phyloP scores from a whole-genome alignment of 805 yeast genomes.

The Candida jianshihensis region DNA sequence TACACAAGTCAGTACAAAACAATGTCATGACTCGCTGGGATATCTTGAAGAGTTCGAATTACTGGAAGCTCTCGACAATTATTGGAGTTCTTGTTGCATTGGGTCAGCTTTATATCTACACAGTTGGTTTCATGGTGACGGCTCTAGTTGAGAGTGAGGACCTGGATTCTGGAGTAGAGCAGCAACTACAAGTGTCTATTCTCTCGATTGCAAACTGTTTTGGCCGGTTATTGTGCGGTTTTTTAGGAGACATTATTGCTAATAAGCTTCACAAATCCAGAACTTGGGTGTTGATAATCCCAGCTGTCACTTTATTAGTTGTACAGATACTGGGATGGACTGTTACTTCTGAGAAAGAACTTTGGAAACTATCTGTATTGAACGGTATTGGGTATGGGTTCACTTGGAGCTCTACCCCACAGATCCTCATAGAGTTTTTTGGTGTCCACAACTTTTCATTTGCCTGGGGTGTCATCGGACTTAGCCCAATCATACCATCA shows the following conservation, averaged over 20 bases:
- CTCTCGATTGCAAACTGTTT: slow-evolving; percentile 59
- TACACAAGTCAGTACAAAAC: slow-evolving; percentile 2
- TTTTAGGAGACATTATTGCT: slow-evolving; percentile 53
- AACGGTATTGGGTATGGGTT: slow-evolving; percentile 71
- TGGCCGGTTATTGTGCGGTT: slow-evolving; percentile 61
- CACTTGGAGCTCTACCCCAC: slow-evolving; percentile 65
- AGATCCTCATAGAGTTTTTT: slow-evolving; percentile 67
- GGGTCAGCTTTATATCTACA: slow-evolving; percentile 70
- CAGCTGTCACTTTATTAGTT: slow-evolving; percentile 38
- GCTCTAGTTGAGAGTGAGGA: slow-evolving; percentile 30
- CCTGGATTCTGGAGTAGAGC: slow-evolving; percentile 31
- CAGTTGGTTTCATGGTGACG: slow-evolving; percentile 63
- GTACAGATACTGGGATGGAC: slow-evolving; percentile 45
- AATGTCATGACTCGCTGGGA: slow-evolving; percentile 5
- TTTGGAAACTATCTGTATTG: slow-evolving; percentile 47
- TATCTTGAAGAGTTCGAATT: slow-evolving; percentile 27
- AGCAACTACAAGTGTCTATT: slow-evolving; percentile 68
- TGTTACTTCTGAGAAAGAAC: slow-evolving; percentile 25
- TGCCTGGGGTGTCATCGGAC: slow-evolving; percentile 67
- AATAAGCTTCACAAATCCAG: slow-evolving; percentile 40
- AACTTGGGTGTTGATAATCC: slow-evolving; percentile 46
- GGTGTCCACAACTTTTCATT: slow-evolving; percentile 62
- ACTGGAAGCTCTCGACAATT: slow-evolving; percentile 44
- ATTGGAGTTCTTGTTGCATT: slow-evolving; percentile 55
- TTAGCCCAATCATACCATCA: slow-evolving; percentile 61